Evolutionary conservation across 1,139 yeast genomes (phyloP).

Genomic region (Candida dubliniensis): DNA sequence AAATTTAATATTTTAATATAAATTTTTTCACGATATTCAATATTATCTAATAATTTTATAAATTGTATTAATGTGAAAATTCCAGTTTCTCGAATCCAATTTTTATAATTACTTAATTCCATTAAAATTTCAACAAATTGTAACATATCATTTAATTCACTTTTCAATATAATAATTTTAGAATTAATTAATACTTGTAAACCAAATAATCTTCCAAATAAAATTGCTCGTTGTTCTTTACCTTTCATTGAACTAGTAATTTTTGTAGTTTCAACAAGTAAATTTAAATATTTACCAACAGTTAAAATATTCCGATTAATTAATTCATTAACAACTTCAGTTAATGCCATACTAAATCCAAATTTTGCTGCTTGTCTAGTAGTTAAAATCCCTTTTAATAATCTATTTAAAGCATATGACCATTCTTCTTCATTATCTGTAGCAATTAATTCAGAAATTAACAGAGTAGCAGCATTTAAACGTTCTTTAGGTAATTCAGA

Average conservation of each 20-base stretch:
- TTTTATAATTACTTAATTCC: constrained; percentile 62
- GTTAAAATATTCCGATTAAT: constrained; percentile 27
- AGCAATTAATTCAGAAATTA: constrained; percentile 58
- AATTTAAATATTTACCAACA: constrained; percentile 39
- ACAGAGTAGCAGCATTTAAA: constrained; percentile 64
- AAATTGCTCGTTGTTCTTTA: constrained; percentile 74
- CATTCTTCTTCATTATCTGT: constrained; percentile 59
- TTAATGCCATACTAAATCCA: constrained; percentile 86
- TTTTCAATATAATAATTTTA: constrained; percentile 41
- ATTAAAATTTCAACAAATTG: constrained; percentile 48
- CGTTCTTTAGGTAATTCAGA: constrained; percentile 77
- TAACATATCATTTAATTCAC: constrained; percentile 29
- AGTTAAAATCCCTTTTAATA: constrained; percentile 79
- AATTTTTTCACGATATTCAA: constrained; percentile 18
- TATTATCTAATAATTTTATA: constrained; percentile 17
- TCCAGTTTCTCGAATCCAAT: constrained; percentile 87
- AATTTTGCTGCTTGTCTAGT: constrained; percentile 81
- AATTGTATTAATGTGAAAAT: constrained; percentile 68
- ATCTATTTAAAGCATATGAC: constrained; percentile 76
- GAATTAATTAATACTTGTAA: constrained; percentile 72
- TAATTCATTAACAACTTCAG: constrained; percentile 66
- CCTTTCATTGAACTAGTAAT: constrained; percentile 62
- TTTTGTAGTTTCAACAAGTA: constrained; percentile 42
- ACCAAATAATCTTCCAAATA: constrained; percentile 87
- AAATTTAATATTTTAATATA: constrained; percentile 34